Evolutionary conservation across 495 filamentous ascomycete genomes (phyloP).

Genomic region (Talaromyces trachyspermus): DNA sequence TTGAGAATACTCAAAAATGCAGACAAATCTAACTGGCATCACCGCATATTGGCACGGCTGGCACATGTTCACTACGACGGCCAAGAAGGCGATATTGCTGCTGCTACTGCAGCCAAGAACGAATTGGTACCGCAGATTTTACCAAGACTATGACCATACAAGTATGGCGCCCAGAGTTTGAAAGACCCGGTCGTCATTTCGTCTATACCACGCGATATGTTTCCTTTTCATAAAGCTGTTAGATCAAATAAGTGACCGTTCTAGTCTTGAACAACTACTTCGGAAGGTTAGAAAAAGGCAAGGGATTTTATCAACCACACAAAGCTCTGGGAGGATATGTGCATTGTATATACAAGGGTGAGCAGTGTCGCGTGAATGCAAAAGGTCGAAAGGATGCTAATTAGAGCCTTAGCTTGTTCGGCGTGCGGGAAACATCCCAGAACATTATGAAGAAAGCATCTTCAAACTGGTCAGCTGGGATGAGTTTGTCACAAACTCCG

Average conservation of each 20-base stretch:
- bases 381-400: background rate
- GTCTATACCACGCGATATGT: conserved; percentile 91
- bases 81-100: conserved; percentile 35
- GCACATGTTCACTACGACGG: conserved; percentile 69
- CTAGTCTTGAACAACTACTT: conserved; percentile 71
- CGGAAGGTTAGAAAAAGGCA: conserved; percentile 76
- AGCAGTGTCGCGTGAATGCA: background rate
- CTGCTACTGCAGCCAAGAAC: conserved; percentile 59
- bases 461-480: conserved; percentile 76
- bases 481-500: conserved; percentile 62
- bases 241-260: conserved; percentile 65
- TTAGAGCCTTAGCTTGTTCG: conserved; percentile 51
- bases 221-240: conserved; percentile 66
- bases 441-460: conserved; percentile 63
- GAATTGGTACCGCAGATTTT: conserved; percentile 78
- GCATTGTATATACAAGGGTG: conserved; percentile 60
- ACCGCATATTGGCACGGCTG: conserved; percentile 73
- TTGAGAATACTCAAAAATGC: conserved; percentile 69
- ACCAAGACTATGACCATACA: conserved; percentile 92
- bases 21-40: conserved; percentile 96
- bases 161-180: conserved; percentile 92
- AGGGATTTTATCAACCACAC: conserved; percentile 79
- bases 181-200: conserved; percentile 85
- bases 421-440: conserved; percentile 52
- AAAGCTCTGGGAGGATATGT: conserved; percentile 78